phyloP scores from a whole-genome alignment of 176 grass and related monocot genomes.

The Ampelocalamus luodianensis region DNA sequence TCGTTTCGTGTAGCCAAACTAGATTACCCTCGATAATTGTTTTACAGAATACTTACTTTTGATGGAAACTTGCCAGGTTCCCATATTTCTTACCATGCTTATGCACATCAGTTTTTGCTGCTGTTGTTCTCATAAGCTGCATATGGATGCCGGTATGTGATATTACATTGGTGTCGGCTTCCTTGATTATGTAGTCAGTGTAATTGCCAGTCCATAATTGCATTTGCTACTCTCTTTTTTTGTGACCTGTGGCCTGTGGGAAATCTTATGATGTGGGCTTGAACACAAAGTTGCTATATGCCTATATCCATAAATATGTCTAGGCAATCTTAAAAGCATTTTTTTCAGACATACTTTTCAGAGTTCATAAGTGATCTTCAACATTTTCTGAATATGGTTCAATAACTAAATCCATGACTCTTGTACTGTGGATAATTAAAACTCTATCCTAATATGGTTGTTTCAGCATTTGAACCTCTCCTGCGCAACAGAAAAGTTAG shows the following conservation, averaged over 20 bases:
- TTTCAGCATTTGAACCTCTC: background rate
- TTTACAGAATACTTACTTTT: conserved; percentile 30
- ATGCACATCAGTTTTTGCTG: conserved; percentile 61
- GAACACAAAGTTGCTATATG: background rate
- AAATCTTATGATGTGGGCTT: background rate
- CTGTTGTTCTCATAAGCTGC: conserved; percentile 69
- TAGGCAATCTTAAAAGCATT: background rate
- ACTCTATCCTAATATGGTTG: background rate
- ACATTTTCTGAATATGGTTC: background rate
- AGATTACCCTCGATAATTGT: conserved; percentile 13
- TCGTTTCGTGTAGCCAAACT: background rate
- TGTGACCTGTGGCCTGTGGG: background rate
- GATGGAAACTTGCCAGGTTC: conserved; percentile 51
- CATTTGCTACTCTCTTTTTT: background rate
- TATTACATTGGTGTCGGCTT: background rate
- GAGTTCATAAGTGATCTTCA: background rate
- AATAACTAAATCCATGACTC: background rate
- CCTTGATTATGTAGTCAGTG: background rate
- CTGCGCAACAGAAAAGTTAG: background rate
- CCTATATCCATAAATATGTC: conserved; percentile 6
- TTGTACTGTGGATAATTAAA: background rate
- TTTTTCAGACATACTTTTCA: background rate
- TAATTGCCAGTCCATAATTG: conserved; percentile 1
- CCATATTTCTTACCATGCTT: conserved; percentile 86
- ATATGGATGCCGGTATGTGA: conserved; percentile 78